Percentiles rank a stretch among this genome's conserved stretches.
Conservation (phyloP, 371 early-diverging fungal species). For the Mucor racemosus region DNA sequence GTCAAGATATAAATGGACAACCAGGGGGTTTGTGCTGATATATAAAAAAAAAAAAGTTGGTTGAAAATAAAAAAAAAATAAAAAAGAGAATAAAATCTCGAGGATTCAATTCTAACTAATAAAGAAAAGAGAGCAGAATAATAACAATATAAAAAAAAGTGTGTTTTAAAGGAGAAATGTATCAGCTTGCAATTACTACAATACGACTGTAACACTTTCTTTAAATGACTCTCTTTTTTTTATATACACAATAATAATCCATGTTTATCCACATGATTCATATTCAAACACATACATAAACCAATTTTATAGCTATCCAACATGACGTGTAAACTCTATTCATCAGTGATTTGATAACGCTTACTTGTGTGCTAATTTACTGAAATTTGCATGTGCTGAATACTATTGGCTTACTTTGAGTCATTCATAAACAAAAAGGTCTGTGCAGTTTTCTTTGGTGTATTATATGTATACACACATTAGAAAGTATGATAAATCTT, state of each 20-base stretch:
- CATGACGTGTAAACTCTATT: background rate
- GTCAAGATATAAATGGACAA: background rate
- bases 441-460: conserved; percentile 1
- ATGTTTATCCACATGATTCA: conserved; percentile 3
- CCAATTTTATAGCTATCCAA: background rate
- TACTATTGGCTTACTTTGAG: conserved; percentile 6
- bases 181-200: conserved; percentile 1
- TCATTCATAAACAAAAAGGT: background rate
- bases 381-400: conserved; percentile 3
- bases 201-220: conserved; percentile 2
- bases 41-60: background rate
- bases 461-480: background rate
- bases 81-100: background rate
- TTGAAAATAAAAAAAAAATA: conserved; percentile 1
- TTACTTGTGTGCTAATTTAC: background rate
- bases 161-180: conserved; percentile 8
- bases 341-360: conserved; percentile 5
- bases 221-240: conserved; percentile 5
- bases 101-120: background rate
- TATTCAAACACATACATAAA: background rate
- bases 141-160: background rate
- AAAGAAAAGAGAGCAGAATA: background rate
- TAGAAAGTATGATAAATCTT: conserved; percentile 1
- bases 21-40: conserved; percentile 2
- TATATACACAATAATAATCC: background rate